Conservation (phyloP, 768 basidiomycete species). For the Leccinum pellstonianum region DNA sequence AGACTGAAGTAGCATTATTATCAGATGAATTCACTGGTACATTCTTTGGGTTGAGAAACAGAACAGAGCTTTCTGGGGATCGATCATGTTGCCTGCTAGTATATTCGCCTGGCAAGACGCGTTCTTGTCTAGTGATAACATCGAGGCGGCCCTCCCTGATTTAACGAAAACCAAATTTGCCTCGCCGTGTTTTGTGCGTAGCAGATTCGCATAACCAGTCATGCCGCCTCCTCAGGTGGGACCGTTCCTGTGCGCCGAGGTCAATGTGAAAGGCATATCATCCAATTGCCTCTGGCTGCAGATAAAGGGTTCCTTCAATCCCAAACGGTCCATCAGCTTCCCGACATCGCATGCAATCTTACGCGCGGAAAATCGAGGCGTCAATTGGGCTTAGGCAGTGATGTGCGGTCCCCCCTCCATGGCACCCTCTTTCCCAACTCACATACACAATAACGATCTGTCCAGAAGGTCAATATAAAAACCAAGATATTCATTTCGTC, state of each 20-base stretch:
- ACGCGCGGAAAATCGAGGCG: background rate
- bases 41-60: background rate
- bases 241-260: background rate
- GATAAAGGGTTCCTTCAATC: background rate
- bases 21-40: conserved; percentile 1
- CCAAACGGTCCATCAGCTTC: background rate
- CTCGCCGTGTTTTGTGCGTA: background rate
- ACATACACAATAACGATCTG: background rate
- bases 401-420: background rate
- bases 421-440: background rate
- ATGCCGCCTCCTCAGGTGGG: background rate
- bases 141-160: too few species aligned
- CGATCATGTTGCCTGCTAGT: background rate
- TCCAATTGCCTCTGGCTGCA: background rate
- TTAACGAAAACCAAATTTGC: too few species aligned
- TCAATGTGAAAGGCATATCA: background rate
- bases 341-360: background rate
- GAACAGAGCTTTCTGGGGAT: background rate
- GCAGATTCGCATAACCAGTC: background rate
- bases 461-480: background rate
- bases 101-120: background rate
- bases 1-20: background rate
- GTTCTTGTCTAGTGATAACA: background rate
- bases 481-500: conserved; percentile 9
- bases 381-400: background rate